Percentiles rank a stretch among this genome's conserved stretches.
Evolutionary conservation across 176 grass and related monocot species (phyloP).

Genomic region (Ananas comosus): DNA sequence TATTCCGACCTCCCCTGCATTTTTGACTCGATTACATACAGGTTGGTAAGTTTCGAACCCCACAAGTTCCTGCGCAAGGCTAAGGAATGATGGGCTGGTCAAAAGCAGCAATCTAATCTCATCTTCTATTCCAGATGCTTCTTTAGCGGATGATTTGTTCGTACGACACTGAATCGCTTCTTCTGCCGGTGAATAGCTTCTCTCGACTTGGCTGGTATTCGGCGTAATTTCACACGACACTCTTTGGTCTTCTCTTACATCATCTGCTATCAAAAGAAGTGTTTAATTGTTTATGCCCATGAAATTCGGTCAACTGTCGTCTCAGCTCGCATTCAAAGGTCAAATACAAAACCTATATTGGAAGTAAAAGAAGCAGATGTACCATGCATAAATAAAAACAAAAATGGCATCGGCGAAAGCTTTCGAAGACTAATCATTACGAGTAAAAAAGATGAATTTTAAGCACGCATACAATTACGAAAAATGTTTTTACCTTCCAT

Average conservation of each 20-base stretch:
- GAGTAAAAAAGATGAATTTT: background rate
- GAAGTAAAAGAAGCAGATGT: conserved; percentile 2
- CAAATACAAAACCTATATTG: conserved; percentile 21
- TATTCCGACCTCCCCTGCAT: conserved; percentile 8
- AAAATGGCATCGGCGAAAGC: background rate
- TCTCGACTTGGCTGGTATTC: conserved; percentile 9
- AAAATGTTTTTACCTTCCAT: conserved; percentile 26
- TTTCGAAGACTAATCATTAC: background rate
- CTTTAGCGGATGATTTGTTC: conserved; percentile 10
- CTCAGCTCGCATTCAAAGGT: background rate
- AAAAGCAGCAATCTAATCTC: conserved; percentile 52
- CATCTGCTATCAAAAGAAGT: conserved; percentile 30
- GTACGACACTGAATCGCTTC: background rate
- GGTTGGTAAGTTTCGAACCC: background rate
- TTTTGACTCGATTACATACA: conserved; percentile 12
- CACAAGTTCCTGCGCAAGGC: conserved; percentile 22
- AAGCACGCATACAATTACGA: background rate
- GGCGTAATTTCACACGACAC: conserved; percentile 28
- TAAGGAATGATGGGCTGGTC: conserved; percentile 32
- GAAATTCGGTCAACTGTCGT: conserved; percentile 3
- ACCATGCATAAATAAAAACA: background rate
- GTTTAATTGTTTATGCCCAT: background rate
- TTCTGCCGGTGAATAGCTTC: conserved; percentile 16
- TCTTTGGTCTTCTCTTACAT: conserved; percentile 16
- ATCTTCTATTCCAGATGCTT: conserved; percentile 29